Base-by-base conservation (phyloP, 805 yeast genomes). In the Brettanomyces sp. region DNA sequence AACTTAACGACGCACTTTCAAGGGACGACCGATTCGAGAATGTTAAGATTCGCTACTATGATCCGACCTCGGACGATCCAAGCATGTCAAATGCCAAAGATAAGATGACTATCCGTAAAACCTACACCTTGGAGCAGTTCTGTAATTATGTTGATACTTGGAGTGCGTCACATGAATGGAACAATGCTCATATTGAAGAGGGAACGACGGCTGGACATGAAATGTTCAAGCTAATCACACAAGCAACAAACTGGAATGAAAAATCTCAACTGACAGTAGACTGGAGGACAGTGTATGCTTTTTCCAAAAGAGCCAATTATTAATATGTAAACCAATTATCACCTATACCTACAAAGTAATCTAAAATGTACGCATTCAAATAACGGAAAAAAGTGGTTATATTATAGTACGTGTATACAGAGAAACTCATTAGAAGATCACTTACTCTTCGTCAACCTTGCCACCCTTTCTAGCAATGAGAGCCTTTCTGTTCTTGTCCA, bases 401-500 rank as follows among this genome's bases (percentile, higher is more conserved):
- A 41, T 41, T 41, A 41, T 41, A 30, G 43, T 40, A 40, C 14
- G 34, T 40, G 18, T 28, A 12, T 28, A 40, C 22, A 39, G n/a
- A 40, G 42, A 40, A 13, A 28, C 11, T 28, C 32, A 28, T 28
- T 28, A 28, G 32, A 28, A 22, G 14, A 12, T 13, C 13, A 23
- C 30, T 42, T 42, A 48, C 45, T 70, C 69, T 79, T 87, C 88
- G 80, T 89, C 95, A 69, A 79, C 78, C 72, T 86, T 89, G 70
- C 98, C 98, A 73, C 97, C 96, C 82, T 91, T 91, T 85, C 95
- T 89, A 70, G 79, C 80, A 69, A 91, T 87, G 77, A 91, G 83
- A 72, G 86, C 95, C 82, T 91, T 90, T 82, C 99, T 86, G 85
- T 91, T 95, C 79, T 86, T 86, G 84, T 91, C 97, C 73, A 93